phyloP scores from a whole-genome alignment of 352 stramenopile genomes.

The Phytophthora citricola region DNA sequence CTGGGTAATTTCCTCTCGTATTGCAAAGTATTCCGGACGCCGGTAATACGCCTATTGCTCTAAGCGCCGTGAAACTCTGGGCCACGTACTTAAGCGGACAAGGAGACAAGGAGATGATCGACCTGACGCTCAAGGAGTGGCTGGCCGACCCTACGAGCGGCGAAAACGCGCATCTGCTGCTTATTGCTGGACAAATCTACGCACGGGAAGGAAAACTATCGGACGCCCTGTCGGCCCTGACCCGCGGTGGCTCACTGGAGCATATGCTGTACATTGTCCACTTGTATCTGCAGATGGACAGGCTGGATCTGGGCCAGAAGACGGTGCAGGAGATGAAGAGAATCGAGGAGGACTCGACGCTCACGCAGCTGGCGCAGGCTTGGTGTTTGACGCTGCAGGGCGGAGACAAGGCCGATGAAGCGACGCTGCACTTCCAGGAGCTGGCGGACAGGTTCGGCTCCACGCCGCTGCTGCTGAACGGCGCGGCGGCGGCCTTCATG shows the following conservation, averaged over 20 bases:
- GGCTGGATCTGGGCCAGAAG: conserved; percentile 92
- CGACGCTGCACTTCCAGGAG: conserved; percentile 93
- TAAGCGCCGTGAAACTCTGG: conserved; percentile 89
- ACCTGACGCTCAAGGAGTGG: conserved; percentile 93
- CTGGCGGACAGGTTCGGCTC: conserved; percentile 95
- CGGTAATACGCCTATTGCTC: conserved; percentile 68
- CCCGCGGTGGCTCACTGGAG: conserved; percentile 92
- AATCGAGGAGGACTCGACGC: conserved; percentile 96
- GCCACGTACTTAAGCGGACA: conserved; percentile 81
- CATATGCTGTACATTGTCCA: conserved; percentile 91
- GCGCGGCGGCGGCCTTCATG: conserved; percentile 92
- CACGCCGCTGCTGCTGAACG: conserved; percentile 93
- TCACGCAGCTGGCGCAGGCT: conserved; percentile 93
- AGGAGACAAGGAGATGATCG: conserved; percentile 87
- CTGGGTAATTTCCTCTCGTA: conserved; percentile 92
- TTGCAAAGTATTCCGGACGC: conserved; percentile 84
- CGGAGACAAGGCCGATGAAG: conserved; percentile 88
- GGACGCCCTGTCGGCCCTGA: conserved; percentile 94
- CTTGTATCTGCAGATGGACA: conserved; percentile 94
- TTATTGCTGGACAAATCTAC: conserved; percentile 95
- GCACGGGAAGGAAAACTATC: conserved; percentile 92
- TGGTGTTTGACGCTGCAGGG: conserved; percentile 90
- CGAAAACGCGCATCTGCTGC: conserved; percentile 92
- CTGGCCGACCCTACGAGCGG: conserved; percentile 78
- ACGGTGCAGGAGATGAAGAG: conserved; percentile 90